These are phyloP conservation scores for Pseudocercospora musae DNA, from an alignment of 2,329 filamentous ascomycete genomes.

Conservation along the genomic window DNA sequence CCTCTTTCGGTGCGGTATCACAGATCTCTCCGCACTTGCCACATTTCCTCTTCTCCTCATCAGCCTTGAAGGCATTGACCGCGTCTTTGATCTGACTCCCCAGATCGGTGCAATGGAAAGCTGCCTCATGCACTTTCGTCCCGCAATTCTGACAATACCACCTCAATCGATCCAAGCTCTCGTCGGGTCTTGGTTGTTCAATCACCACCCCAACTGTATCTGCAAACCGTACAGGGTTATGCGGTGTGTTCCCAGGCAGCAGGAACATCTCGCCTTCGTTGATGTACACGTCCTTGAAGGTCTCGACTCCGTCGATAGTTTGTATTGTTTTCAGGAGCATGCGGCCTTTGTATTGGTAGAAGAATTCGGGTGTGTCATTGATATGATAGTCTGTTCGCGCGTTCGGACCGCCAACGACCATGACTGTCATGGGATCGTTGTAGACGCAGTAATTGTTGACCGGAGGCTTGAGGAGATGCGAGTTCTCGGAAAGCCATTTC, in stretches of 20 bases:
- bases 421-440: constrained; percentile 76
- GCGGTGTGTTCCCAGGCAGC: constrained; percentile 84
- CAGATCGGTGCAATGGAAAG: constrained; percentile 82
- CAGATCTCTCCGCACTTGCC: constrained; percentile 72
- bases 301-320: constrained; percentile 72
- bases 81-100: constrained; percentile 93
- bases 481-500: constrained; percentile 76
- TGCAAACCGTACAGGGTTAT: constrained; percentile 90
- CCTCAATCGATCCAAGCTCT: constrained; percentile 70
- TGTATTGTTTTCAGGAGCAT: constrained; percentile 95
- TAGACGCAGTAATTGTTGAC: constrained; percentile 98
- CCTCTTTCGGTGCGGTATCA: constrained; percentile 59
- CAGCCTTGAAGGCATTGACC: constrained; percentile 76
- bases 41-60: constrained; percentile 70
- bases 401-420: constrained; percentile 96
- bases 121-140: constrained; percentile 71
- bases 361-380: constrained; percentile 94
- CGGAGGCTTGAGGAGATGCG: constrained; percentile 86
- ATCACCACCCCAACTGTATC: constrained; percentile 92
- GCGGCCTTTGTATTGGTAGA: constrained; percentile 90
- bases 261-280: constrained; percentile 92
- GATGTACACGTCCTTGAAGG: constrained; percentile 83
- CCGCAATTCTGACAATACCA: constrained; percentile 97
- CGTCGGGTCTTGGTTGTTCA: constrained; percentile 73
- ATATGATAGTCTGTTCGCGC: constrained; percentile 97